These are phyloP conservation scores for Physcia stellaris DNA, from an alignment of 495 filamentous ascomycete species.

Conservation along the genomic window DNA sequence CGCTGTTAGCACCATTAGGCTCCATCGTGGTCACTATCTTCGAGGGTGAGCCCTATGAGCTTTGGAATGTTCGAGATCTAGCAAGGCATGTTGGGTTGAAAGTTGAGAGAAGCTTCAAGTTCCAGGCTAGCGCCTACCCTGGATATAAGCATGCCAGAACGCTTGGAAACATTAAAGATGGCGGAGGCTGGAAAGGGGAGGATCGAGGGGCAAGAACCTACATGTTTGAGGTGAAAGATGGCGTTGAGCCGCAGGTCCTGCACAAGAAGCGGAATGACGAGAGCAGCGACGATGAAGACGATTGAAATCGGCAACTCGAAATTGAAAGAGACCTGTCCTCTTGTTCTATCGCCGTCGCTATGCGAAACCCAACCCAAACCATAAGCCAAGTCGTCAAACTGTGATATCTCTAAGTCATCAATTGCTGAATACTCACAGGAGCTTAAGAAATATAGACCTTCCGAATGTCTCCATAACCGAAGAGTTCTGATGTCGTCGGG, in stretches of 20 bases:
- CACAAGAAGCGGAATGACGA: constrained; percentile 27
- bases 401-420: no score
- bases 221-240: constrained; percentile 57
- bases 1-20: constrained; percentile 39
- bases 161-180: constrained; percentile 57
- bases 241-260: constrained; percentile 20
- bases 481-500: constrained; percentile 61
- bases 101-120: constrained; percentile 65
- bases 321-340: no score
- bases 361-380: background rate
- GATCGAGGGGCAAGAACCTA: constrained; percentile 62
- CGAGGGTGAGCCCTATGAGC: constrained; percentile 81
- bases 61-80: constrained; percentile 87
- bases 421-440: no score
- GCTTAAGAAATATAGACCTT: constrained; percentile 71
- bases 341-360: constrained; percentile 5
- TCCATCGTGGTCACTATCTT: constrained; percentile 78
- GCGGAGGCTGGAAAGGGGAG: constrained; percentile 64
- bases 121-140: constrained; percentile 60
- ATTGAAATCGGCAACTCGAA: constrained; percentile 10
- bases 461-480: constrained; percentile 44
- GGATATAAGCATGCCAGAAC: constrained; percentile 85
- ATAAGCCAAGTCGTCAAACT: background rate
- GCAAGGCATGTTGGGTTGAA: constrained; percentile 64
- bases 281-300: constrained; percentile 29